Conservation (phyloP, 2,329 filamentous ascomycete genomes). For the Paecilomyces variotii region DNA sequence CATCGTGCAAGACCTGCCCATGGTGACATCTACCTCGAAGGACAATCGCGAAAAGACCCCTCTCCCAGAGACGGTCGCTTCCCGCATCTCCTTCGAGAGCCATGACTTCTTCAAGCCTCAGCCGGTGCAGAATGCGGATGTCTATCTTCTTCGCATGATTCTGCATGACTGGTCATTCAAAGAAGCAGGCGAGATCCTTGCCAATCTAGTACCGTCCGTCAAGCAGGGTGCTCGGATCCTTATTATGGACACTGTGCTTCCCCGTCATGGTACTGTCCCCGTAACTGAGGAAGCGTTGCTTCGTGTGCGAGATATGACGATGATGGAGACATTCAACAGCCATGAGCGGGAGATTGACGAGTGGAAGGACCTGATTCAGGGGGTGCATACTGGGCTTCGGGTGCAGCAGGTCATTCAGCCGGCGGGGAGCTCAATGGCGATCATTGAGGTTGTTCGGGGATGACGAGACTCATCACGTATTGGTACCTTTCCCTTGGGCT, state of each 20-base stretch:
- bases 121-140: slow-evolving; percentile 13
- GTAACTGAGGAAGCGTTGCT: background rate
- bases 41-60: background rate
- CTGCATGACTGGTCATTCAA: slow-evolving; percentile 33
- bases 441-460: slow-evolving; percentile 4
- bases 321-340: slow-evolving; percentile 9
- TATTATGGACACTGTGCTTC: slow-evolving; percentile 27
- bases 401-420: slow-evolving; percentile 4
- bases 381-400: slow-evolving; percentile 4
- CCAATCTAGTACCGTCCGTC: slow-evolving; percentile 22
- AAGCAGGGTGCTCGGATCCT: slow-evolving; percentile 14
- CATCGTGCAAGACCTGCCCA: slow-evolving; percentile 44
- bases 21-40: slow-evolving; percentile 17
- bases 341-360: slow-evolving; percentile 8
- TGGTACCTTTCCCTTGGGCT: too few species aligned
- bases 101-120: slow-evolving; percentile 29
- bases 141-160: slow-evolving; percentile 29
- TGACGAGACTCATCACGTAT: too few species aligned
- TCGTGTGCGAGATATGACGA: slow-evolving; percentile 7
- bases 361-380: slow-evolving; percentile 7
- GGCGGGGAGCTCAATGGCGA: slow-evolving; percentile 4
- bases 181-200: slow-evolving; percentile 26
- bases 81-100: slow-evolving; percentile 13
- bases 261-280: background rate
- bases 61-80: background rate